These are phyloP conservation scores for Colletotrichum lini DNA, from an alignment of 2,329 filamentous ascomycete species.

Conservation along the genomic window DNA sequence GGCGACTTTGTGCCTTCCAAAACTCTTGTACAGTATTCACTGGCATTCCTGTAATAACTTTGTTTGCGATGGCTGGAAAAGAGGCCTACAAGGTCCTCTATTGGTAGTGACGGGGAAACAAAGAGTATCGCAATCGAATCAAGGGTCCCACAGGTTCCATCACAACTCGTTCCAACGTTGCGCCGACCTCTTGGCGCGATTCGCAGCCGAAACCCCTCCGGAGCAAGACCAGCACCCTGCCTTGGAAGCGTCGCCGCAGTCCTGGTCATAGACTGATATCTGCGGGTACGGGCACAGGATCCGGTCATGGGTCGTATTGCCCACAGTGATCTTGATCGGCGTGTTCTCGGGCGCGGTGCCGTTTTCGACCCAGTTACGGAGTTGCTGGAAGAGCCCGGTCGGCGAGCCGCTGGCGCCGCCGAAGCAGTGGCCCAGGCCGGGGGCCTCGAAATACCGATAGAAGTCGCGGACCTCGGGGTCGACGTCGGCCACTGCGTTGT, in stretches of 20 bases:
- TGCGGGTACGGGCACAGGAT: slow-evolving; percentile 56
- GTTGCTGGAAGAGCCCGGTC: slow-evolving; percentile 44
- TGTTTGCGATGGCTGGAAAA: no score
- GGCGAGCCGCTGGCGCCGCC: slow-evolving; percentile 48
- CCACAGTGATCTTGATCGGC: slow-evolving; percentile 27
- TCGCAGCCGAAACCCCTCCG: background rate
- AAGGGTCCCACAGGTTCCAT: background rate
- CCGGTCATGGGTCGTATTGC: slow-evolving; percentile 47
- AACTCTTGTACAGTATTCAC: no score
- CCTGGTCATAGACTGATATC: slow-evolving; percentile 46
- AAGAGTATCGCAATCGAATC: background rate
- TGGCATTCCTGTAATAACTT: no score
- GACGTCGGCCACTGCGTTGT: slow-evolving; percentile 44
- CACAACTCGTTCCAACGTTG: background rate
- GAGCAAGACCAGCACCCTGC: slow-evolving; percentile 23
- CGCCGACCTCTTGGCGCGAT: no score
- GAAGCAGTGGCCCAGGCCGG: slow-evolving; percentile 51
- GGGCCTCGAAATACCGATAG: slow-evolving; percentile 51
- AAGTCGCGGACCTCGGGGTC: slow-evolving; percentile 46
- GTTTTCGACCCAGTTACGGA: slow-evolving; percentile 51
- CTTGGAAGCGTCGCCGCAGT: background rate
- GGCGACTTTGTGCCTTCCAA: no score
- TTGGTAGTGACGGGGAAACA: background rate
- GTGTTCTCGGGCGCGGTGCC: slow-evolving; percentile 45
- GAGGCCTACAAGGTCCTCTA: no score